Conservation (phyloP, 768 basidiomycete genomes). For the Collybiopsis luxurians region DNA sequence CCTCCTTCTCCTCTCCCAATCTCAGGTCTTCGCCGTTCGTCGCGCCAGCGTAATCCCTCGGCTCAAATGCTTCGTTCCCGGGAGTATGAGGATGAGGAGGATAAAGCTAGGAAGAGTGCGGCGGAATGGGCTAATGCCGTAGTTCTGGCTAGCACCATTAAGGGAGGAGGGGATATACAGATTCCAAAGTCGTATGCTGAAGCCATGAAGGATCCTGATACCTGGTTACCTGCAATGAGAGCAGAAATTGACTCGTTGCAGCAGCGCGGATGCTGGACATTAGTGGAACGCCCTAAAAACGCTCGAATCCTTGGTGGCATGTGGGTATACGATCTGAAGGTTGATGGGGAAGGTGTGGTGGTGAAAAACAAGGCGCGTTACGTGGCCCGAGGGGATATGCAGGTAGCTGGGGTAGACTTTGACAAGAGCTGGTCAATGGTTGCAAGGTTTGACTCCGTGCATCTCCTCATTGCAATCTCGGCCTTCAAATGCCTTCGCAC, state of each 20-base stretch:
- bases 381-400: constrained; percentile 27
- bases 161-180: neutral
- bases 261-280: neutral
- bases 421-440: constrained; percentile 9
- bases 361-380: constrained; percentile 19
- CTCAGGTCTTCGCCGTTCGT: too few species aligned
- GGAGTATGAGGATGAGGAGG: neutral
- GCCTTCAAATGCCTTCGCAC: neutral
- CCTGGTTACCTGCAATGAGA: neutral
- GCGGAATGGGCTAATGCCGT: neutral
- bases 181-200: neutral
- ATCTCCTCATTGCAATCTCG: constrained; percentile 13
- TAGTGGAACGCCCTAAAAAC: neutral
- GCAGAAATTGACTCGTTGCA: neutral
- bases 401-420: constrained; percentile 27
- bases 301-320: constrained; percentile 12
- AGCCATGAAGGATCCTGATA: neutral
- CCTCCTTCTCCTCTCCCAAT: too few species aligned
- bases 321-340: constrained; percentile 26
- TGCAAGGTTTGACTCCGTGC: constrained; percentile 4
- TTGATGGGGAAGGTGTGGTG: constrained; percentile 21
- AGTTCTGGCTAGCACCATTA: neutral
- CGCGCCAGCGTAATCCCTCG: neutral
- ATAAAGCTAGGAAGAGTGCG: neutral
- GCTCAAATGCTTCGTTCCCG: neutral